Evolutionary conservation across 306 rosid genomes (phyloP).

Genomic region (Bauhinia variegata): DNA sequence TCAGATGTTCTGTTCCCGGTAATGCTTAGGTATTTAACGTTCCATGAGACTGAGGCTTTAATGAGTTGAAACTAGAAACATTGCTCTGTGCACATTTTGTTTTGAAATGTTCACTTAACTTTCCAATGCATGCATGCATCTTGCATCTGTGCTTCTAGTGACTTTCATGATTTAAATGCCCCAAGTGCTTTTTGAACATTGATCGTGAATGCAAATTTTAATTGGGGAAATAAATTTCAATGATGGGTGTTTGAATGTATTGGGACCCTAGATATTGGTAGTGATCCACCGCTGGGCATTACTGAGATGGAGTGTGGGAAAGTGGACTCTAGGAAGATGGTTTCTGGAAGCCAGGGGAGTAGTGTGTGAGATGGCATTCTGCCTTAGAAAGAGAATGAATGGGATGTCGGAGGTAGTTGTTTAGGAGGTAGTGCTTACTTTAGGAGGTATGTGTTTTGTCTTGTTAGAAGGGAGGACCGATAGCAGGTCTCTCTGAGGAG

Average conservation of each 20-base stretch:
- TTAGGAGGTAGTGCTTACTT: too few relatives aligned
- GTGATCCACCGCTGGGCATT: too few relatives aligned
- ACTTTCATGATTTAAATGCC: slow-evolving; percentile 4
- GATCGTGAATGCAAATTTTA: slow-evolving; percentile 27
- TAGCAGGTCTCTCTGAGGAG: too few relatives aligned
- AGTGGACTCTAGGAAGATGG: too few relatives aligned
- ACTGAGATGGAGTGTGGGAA: too few relatives aligned
- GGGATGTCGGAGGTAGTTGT: too few relatives aligned
- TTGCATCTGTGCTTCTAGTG: slow-evolving; percentile 14
- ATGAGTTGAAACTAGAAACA: not conserved
- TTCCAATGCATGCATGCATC: not conserved
- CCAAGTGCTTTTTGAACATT: not conserved
- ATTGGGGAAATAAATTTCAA: slow-evolving; percentile 9
- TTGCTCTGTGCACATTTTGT: not conserved
- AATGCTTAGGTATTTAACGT: slow-evolving; percentile 4
- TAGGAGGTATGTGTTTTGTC: too few relatives aligned
- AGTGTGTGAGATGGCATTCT: too few relatives aligned
- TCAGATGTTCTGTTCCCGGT: slow-evolving; percentile 9
- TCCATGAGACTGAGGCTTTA: not conserved
- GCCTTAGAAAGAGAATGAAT: too few relatives aligned
- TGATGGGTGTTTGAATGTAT: slow-evolving; percentile 3
- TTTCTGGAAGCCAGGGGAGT: too few relatives aligned
- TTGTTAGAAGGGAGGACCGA: too few relatives aligned
- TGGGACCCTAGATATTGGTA: too few relatives aligned
- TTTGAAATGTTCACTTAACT: not conserved